These are phyloP conservation scores for Trichosanthes cucumerina DNA, from an alignment of 306 rosid genomes.

Conservation along the genomic window DNA sequence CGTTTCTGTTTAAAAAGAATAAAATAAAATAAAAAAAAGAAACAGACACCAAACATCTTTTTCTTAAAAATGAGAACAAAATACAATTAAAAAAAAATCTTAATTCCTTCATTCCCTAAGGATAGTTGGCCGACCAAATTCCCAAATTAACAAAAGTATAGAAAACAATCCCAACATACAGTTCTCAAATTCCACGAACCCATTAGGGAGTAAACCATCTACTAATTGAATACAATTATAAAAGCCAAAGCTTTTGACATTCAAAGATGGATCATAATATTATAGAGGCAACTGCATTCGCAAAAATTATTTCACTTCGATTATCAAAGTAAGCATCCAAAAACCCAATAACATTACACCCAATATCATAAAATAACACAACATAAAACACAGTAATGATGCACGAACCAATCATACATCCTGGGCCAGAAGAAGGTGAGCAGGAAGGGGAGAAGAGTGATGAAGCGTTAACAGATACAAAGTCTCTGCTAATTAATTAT, in stretches of 20 bases:
- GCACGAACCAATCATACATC: constrained; percentile 6
- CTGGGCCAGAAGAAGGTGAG: neutral
- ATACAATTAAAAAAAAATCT: too few relatives aligned
- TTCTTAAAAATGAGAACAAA: too few relatives aligned
- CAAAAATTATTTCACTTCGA: constrained; percentile 4
- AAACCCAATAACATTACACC: constrained; percentile 15
- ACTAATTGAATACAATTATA: neutral
- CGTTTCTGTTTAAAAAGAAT: too few relatives aligned
- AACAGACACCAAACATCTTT: too few relatives aligned
- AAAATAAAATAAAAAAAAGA: too few relatives aligned
- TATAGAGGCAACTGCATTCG: neutral
- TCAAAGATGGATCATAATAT: neutral
- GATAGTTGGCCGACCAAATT: too few relatives aligned
- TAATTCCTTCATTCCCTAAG: too few relatives aligned
- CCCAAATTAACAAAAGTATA: too few relatives aligned
- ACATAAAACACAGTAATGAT: constrained; percentile 11
- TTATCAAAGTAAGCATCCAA: constrained; percentile 3
- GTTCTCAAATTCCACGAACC: too few relatives aligned
- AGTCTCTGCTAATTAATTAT: constrained; percentile 10
- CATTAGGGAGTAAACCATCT: neutral
- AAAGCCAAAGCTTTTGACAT: neutral
- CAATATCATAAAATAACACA: constrained; percentile 11
- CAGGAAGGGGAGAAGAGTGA: too few relatives aligned
- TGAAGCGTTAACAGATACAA: constrained; percentile 4
- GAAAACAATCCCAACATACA: too few relatives aligned